A percentile compares a stretch with the other conserved stretches of the same genome.
phyloP scores from a whole-genome alignment of 768 basidiomycete genomes.

The Mycena capillaripes region DNA sequence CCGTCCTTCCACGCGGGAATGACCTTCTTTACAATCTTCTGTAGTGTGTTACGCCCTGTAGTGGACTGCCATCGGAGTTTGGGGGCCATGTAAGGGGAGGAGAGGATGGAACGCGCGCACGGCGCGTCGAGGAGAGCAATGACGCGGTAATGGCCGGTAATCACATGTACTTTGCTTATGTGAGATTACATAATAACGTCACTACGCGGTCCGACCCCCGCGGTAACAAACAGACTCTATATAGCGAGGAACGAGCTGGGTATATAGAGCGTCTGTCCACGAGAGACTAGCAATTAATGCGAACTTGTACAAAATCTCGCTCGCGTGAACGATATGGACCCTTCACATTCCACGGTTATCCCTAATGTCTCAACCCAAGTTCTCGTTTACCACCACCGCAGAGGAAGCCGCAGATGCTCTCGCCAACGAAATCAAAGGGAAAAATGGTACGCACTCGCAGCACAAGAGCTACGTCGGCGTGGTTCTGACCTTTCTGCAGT shows the following conservation, averaged over 20 bases:
- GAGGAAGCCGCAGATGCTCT: not conserved
- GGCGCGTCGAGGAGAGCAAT: too few relatives aligned
- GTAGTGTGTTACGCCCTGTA: too few relatives aligned
- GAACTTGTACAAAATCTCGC: too few relatives aligned
- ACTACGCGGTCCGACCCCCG: not conserved
- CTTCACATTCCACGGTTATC: not conserved
- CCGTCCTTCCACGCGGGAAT: not conserved
- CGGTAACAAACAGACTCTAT: not conserved
- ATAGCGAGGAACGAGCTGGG: too few relatives aligned
- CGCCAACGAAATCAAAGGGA: not conserved
- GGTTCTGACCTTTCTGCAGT: not conserved
- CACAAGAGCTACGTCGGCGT: not conserved
- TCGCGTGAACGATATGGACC: too few relatives aligned
- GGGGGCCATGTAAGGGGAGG: too few relatives aligned
- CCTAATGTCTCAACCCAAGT: not conserved
- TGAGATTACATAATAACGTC: not conserved
- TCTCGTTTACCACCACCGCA: not conserved
- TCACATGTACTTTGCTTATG: not conserved
- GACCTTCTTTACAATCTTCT: too few relatives aligned
- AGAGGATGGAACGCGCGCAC: too few relatives aligned
- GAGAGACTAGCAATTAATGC: too few relatives aligned
- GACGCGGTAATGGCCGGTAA: too few relatives aligned
- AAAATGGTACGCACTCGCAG: not conserved
- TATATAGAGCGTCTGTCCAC: too few relatives aligned
- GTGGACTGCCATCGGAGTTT: too few relatives aligned